phyloP scores from a whole-genome alignment of 1,284 basidiomycete species.

The Austroboletus rostrupii region DNA sequence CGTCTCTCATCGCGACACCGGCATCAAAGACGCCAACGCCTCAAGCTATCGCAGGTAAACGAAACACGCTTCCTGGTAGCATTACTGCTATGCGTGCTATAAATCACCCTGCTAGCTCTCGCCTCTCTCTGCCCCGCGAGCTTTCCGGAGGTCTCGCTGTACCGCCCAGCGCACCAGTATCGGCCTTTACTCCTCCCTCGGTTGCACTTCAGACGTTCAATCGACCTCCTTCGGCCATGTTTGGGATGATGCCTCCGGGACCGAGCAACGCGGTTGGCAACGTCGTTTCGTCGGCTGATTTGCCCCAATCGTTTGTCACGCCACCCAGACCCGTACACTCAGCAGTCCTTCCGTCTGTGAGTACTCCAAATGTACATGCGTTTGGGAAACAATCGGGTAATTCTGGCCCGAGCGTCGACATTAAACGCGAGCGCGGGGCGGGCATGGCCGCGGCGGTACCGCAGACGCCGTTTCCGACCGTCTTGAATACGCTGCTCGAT shows the following conservation, averaged over 20 bases:
- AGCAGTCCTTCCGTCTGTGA: constrained; percentile 52
- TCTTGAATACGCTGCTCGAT: constrained; percentile 35
- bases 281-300: constrained; percentile 9
- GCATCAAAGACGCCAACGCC: constrained; percentile 20
- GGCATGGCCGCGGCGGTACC: constrained; percentile 35
- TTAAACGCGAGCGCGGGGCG: constrained; percentile 50
- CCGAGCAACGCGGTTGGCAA: constrained; percentile 1
- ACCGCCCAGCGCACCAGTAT: constrained; percentile 6
- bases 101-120: constrained; percentile 36
- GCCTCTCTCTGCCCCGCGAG: constrained; percentile 30
- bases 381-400: constrained; percentile 43
- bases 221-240: constrained; percentile 45
- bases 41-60: constrained; percentile 53
- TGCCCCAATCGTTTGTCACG: constrained; percentile 20
- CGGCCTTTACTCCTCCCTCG: constrained; percentile 36
- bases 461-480: constrained; percentile 53
- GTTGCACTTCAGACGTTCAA: constrained; percentile 37
- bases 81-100: constrained; percentile 34
- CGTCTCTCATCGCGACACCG: constrained; percentile 19
- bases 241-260: constrained; percentile 37
- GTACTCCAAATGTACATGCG: constrained; percentile 52
- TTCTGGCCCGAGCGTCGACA: constrained; percentile 60
- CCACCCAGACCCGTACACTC: constrained; percentile 70
- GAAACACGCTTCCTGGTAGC: constrained; percentile 47
- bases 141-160: constrained; percentile 16